Conservation (phyloP, 352 stramenopile genomes). For the Globisporangium lucens region DNA sequence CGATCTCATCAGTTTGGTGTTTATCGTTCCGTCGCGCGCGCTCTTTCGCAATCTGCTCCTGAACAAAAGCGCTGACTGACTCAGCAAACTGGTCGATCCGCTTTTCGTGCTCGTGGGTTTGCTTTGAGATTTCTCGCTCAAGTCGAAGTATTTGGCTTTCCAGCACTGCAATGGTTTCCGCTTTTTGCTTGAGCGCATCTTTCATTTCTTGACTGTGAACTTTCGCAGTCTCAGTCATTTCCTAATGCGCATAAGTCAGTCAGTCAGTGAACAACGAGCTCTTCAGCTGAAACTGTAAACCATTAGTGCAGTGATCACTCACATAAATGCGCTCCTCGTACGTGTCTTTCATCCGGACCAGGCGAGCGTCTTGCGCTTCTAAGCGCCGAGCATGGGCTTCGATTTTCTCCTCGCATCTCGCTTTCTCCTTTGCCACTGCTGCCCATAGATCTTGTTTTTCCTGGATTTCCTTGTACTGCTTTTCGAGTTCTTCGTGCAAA, state of each 20-base stretch:
- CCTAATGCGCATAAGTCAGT: not conserved
- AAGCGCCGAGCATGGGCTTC: conserved; percentile 36
- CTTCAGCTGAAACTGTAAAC: not conserved
- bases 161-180: conserved; percentile 23
- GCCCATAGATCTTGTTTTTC: conserved; percentile 36
- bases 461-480: conserved; percentile 42
- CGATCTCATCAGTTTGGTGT: not conserved
- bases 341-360: conserved; percentile 32
- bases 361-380: conserved; percentile 33
- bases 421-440: conserved; percentile 28
- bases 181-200: conserved; percentile 32
- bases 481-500: conserved; percentile 31
- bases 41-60: conserved; percentile 50
- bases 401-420: conserved; percentile 42
- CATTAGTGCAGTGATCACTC: conserved; percentile 7
- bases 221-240: conserved; percentile 27
- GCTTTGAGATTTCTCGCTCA: conserved; percentile 36
- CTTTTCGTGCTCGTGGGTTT: conserved; percentile 50
- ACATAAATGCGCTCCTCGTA: conserved; percentile 54
- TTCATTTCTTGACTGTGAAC: conserved; percentile 27
- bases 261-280: not conserved
- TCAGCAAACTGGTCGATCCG: conserved; percentile 54
- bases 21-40: conserved; percentile 35
- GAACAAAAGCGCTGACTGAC: conserved; percentile 48
- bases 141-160: conserved; percentile 42